Evolutionary conservation across 2,329 filamentous ascomycete species (phyloP).

Genomic region (Lachnellula hyalina): DNA sequence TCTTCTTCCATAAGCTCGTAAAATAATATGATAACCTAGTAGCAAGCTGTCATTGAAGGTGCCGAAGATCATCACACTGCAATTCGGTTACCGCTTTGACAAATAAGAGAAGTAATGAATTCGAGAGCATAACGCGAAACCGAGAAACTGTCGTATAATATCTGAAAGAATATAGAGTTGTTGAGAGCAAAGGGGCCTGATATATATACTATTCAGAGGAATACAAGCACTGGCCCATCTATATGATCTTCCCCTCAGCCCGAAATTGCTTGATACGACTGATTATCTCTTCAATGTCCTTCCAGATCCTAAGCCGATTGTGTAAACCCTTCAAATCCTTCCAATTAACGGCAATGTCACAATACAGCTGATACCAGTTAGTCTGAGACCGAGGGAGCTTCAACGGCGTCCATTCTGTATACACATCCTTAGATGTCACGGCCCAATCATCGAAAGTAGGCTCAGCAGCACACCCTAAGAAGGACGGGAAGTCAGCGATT

Average conservation of each 20-base stretch:
- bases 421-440: background rate
- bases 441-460: slow-evolving; percentile 1
- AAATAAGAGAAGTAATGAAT: too few species aligned
- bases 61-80: too few species aligned
- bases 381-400: background rate
- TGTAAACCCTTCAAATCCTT: background rate
- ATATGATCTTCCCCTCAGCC: background rate
- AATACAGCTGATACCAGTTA: background rate
- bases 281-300: background rate
- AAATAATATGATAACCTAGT: too few species aligned
- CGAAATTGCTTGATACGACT: background rate
- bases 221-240: background rate
- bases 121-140: too few species aligned
- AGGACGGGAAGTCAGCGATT: too few species aligned
- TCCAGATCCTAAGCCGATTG: background rate
- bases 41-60: too few species aligned
- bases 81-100: too few species aligned
- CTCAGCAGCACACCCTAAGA: background rate
- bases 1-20: too few species aligned
- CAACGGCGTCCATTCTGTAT: background rate
- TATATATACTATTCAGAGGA: too few species aligned
- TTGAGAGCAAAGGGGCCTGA: too few species aligned
- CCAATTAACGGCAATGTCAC: background rate
- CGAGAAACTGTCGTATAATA: too few species aligned
- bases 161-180: too few species aligned